Evolutionary conservation across 345 rosid genomes (phyloP), one percentile per base, ranked within the genome.

Genomic region (Heritiera fomes): DNA sequence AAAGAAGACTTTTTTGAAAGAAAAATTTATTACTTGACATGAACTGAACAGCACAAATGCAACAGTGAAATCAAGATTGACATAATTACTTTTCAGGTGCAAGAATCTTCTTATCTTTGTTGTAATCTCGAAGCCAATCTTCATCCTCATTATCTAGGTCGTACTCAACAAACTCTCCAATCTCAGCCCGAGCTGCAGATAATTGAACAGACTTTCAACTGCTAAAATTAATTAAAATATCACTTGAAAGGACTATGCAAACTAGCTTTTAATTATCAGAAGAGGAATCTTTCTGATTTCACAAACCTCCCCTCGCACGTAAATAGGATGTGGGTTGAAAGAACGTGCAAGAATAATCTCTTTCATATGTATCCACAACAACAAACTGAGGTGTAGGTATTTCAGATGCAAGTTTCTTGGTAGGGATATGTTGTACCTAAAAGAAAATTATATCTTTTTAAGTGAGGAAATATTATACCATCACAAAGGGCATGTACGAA

Each of bases 91-190:
- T 90, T 87, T 94, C 98, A 43, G 90, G 87, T 4, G 88, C 17
- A 79, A 97, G 90, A 75, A 83, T 76, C 67, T 88, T 90, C 80
- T 79, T 88, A 73, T 94, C 95, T 62, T 79, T 85, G 80, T 90
- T 90, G 80, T 81, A 89, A 40, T 89, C 91, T 15, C 82, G 79
- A 86, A 96, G 93, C 98, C 99, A 96, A 79, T 91, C 98, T 83
- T 94, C 99, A 83, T 96, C 99, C 80, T 96, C 99, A 81, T 96
- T 96, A 83, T 94, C 99, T 73, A 96, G 83, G 87, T 96, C 98
- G 81, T 94, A 96, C 87, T 96, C 99, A 74, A 96, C 91, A 88
- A 96, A 96, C 38, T 96, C 98, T 58, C 98, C 99, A 84, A 96
- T 86, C 91, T 94, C 99, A 40, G 99, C 93, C 81, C 99, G 87